Base-by-base conservation (phyloP, 768 basidiomycete genomes). In the Macrolepiota fuliginosa region DNA sequence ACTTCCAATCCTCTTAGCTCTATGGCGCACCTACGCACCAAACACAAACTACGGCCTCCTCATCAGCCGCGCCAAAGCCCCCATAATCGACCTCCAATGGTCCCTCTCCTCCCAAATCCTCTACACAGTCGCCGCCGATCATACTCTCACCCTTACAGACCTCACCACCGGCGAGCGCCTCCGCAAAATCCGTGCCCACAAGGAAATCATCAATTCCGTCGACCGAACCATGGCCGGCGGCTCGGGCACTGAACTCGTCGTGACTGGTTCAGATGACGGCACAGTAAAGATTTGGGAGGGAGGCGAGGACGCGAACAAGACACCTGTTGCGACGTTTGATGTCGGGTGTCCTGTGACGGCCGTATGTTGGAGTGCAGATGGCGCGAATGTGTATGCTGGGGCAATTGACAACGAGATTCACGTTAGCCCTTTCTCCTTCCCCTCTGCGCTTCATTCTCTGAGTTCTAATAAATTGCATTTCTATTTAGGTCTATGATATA, bases 351-450 rank as follows among this genome's bases (percentile, higher is more conserved):
- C 97, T 0, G 91, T 94, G 32, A 99, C 96, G 13, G 81, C 90
- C 1, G 96, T 96, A 0, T 90, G 89, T 67, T 98, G 92, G 95
- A 90, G 91, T 71, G 86, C 86, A 19, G 97, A 99, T 70, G 97
- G 94, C 1, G 83, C 90, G 62, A 90, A 85, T 62, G 82, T 97
- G 36, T 99, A 93, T 66, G 84, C 93, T n/a, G 96, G 90, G 4
- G 94, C 92, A 13, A 74, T 98, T 68, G 96, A 99, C 75, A 99
- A 99, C 66, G 94, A 94, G 72, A 89, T 99, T 63, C 95, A 98
- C 71, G 95, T 96, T 69, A 12, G 65, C 90, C 81, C 37, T 54
- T 61, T 56, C 27, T 62, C 40, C 51, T 63, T 24, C 37, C 7
- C 22, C 7, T 6, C 52, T 39, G 13, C 32, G 22, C 29, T 17